Conservation (phyloP, 371 early-diverging fungal species). For the Umbelopsis sp. region DNA sequence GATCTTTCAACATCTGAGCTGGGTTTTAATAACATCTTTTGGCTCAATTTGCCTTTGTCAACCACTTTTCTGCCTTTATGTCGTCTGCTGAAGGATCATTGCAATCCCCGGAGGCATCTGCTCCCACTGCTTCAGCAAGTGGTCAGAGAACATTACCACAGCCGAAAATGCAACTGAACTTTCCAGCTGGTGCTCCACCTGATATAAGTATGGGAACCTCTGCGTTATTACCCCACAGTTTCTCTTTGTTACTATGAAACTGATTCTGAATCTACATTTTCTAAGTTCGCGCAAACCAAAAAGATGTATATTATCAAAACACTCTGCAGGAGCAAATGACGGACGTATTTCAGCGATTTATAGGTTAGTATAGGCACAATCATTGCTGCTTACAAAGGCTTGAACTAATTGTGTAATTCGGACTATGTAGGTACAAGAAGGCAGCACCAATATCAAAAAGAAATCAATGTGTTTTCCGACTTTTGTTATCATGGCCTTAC, state of each 20-base stretch:
- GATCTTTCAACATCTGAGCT: background rate
- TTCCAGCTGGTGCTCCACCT: constrained; percentile 80
- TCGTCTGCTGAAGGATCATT: constrained; percentile 8
- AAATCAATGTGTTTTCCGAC: constrained; percentile 64
- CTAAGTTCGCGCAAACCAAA: constrained; percentile 84
- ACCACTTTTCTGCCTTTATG: constrained; percentile 3
- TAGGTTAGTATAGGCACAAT: constrained; percentile 45
- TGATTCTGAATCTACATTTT: background rate
- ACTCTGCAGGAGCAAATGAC: constrained; percentile 67
- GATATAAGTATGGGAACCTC: constrained; percentile 63
- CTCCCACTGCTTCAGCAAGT: background rate
- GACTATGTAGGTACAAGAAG: constrained; percentile 63
- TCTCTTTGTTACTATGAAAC: background rate
- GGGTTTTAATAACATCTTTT: background rate
- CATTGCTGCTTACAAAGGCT: background rate
- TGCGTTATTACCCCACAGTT: background rate
- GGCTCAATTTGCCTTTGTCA: constrained; percentile 7
- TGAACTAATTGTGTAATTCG: background rate
- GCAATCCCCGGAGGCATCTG: background rate
- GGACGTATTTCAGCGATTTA: constrained; percentile 63
- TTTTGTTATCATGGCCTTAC: constrained; percentile 76
- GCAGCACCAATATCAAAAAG: constrained; percentile 70
- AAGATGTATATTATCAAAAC: constrained; percentile 80
- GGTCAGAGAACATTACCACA: background rate
- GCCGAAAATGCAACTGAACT: constrained; percentile 36